Conservation (phyloP, 2,329 filamentous ascomycete species). For the Monosporascus ibericus region DNA sequence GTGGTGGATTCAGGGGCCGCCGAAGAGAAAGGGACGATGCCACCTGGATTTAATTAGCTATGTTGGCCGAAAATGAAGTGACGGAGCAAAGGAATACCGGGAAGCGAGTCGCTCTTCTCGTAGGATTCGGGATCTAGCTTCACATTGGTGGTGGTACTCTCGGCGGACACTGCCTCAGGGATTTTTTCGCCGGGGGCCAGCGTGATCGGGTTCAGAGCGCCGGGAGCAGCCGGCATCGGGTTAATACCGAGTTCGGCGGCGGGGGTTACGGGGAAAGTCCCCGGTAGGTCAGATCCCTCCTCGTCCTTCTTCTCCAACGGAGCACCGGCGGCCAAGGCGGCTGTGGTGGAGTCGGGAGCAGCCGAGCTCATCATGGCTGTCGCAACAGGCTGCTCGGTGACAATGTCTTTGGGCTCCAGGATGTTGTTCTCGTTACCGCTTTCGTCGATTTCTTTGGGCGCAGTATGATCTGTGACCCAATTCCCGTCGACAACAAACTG, state of each 20-base stretch:
- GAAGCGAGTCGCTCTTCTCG: constrained; percentile 66
- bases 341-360: constrained; percentile 65
- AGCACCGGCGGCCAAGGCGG: constrained; percentile 58
- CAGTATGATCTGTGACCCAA: constrained; percentile 79
- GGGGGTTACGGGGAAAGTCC: constrained; percentile 69
- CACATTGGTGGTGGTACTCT: constrained; percentile 65
- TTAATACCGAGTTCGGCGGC: constrained; percentile 44
- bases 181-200: constrained; percentile 76
- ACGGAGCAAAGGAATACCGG: constrained; percentile 29
- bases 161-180: constrained; percentile 61
- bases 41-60: constrained; percentile 16
- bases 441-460: constrained; percentile 75
- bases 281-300: constrained; percentile 48
- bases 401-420: constrained; percentile 67
- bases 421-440: constrained; percentile 91
- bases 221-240: constrained; percentile 56
- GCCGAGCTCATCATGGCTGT: constrained; percentile 59
- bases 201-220: constrained; percentile 71
- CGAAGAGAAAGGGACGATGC: constrained; percentile 15
- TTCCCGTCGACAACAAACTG: constrained; percentile 93
- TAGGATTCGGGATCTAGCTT: constrained; percentile 81
- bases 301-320: constrained; percentile 48
- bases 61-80: neutral
- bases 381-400: constrained; percentile 37
- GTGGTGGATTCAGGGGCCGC: constrained; percentile 39